A percentile compares a stretch with the other conserved stretches of the same genome.
These are phyloP conservation scores for Solanum medicagineum DNA, from an alignment of 257 asterid genomes.

Conservation along the genomic window DNA sequence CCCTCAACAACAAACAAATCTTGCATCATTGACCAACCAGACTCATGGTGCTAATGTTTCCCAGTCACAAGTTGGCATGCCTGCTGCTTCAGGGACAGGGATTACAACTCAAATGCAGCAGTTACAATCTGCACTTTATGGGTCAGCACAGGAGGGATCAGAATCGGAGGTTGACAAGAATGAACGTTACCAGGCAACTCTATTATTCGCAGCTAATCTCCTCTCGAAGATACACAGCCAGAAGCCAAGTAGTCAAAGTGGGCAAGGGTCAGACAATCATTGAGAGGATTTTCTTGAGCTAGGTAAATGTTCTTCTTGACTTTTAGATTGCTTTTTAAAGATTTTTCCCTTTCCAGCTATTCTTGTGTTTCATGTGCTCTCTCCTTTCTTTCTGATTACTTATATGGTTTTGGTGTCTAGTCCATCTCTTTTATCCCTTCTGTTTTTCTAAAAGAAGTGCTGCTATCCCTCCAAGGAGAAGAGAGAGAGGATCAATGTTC, in stretches of 20 bases:
- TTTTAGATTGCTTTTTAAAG: neutral
- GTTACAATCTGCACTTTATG: conserved; percentile 40
- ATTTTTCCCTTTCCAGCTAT: neutral
- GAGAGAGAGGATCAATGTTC: neutral
- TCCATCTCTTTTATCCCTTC: neutral
- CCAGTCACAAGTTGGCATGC: conserved; percentile 35
- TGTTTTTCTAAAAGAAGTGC: neutral
- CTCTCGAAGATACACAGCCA: conserved; percentile 74
- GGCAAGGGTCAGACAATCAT: conserved; percentile 57
- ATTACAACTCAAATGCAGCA: conserved; percentile 38
- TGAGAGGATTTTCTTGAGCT: conserved; percentile 24
- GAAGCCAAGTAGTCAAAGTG: conserved; percentile 52
- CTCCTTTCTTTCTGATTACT: neutral
- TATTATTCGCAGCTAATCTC: conserved; percentile 83
- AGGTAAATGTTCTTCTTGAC: conserved; percentile 41
- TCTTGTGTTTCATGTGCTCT: neutral
- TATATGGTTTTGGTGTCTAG: neutral
- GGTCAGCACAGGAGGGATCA: conserved; percentile 39
- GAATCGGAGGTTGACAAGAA: conserved; percentile 87
- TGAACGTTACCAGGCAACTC: conserved; percentile 76
- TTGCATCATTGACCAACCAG: conserved; percentile 33
- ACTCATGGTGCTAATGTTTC: conserved; percentile 24
- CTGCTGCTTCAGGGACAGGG: conserved; percentile 28
- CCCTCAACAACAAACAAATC: conserved; percentile 41
- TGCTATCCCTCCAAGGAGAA: neutral